Conservation (phyloP, 1,284 basidiomycete species). For the Trichosporon faecale region DNA sequence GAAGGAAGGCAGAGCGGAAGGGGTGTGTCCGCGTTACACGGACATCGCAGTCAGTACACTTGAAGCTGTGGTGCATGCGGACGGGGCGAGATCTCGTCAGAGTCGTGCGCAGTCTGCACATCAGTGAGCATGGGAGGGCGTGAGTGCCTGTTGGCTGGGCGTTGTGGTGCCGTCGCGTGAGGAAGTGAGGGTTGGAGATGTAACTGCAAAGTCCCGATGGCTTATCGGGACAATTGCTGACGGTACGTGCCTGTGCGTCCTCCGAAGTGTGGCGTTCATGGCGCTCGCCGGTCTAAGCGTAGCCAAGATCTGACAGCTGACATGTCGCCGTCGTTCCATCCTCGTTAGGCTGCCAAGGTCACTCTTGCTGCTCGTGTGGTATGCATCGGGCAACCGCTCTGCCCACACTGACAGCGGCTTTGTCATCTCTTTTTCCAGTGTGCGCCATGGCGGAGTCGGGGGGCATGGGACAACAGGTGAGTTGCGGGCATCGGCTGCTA, state of each 20-base stretch:
- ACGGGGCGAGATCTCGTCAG: not conserved
- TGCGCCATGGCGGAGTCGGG: too few relatives aligned
- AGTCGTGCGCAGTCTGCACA: not conserved
- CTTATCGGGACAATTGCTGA: not conserved
- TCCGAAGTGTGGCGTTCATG: constrained; percentile 3
- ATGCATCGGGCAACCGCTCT: not conserved
- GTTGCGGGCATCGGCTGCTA: too few relatives aligned
- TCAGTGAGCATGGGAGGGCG: not conserved
- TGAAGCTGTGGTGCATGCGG: not conserved
- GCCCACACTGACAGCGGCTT: not conserved
- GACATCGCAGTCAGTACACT: not conserved
- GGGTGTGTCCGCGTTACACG: not conserved
- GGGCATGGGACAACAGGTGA: too few relatives aligned
- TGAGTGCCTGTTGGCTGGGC: not conserved
- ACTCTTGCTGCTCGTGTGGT: not conserved
- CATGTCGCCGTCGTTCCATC: not conserved
- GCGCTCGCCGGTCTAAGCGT: not conserved
- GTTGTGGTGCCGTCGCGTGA: not conserved
- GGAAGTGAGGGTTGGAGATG: not conserved
- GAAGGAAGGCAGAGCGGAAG: not conserved
- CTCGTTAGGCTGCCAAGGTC: not conserved
- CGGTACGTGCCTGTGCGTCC: not conserved
- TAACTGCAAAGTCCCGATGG: not conserved
- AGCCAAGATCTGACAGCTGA: not conserved
- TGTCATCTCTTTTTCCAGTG: not conserved